Base-by-base conservation (phyloP, 2,329 filamentous ascomycete genomes). In the Juglanconis juglandina region DNA sequence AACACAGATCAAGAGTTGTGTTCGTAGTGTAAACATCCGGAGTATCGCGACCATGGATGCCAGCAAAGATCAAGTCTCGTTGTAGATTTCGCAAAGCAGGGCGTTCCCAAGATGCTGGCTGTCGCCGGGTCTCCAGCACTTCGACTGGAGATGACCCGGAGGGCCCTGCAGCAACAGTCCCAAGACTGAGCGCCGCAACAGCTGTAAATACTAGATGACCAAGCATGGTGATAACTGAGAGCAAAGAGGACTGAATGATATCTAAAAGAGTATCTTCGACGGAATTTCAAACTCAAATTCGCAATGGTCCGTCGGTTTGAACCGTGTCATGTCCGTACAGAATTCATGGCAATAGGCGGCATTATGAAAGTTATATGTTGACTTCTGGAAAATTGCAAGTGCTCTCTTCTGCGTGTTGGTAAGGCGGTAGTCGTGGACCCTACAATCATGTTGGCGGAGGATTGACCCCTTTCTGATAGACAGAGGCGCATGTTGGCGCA, bases 1-100 rank as follows among this genome's bases (percentile, higher is more conserved):
- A 79, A 58, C 73, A 76, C 53, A 69, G 72, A 59, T 76, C 72
- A n/a, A 80, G 64, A 11, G 66, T 66, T 0, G 69, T 71, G 53
- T 68, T 71, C 52, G 72, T 74, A 34, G 66, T 67, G 32, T 68
- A 65, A 6, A 32, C 41, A 14, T 63, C 58, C 5, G 50, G 46
- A 51, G 44, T 17, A 30, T 69, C 61, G 60, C 68, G 62, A 53
- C 66, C 62, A 33, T 62, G 39, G 3, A 63, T 58, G 13, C 61
- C 50, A 33, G 68, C 48, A 4, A 53, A 52, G 1, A 58, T 24
- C 37, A 70, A 60, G 9, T 70, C 67, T 37, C 68, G 65, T 10
- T 61, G 63, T 46, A 73, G 46, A 14, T 63, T 64, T 24, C 48
- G 56, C 3, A 70, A 51, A 17, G 24, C 48, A 34, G 48, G 69